Base-by-base conservation (phyloP, 2,329 filamentous ascomycete species). In the Colletotrichum scovillei region DNA sequence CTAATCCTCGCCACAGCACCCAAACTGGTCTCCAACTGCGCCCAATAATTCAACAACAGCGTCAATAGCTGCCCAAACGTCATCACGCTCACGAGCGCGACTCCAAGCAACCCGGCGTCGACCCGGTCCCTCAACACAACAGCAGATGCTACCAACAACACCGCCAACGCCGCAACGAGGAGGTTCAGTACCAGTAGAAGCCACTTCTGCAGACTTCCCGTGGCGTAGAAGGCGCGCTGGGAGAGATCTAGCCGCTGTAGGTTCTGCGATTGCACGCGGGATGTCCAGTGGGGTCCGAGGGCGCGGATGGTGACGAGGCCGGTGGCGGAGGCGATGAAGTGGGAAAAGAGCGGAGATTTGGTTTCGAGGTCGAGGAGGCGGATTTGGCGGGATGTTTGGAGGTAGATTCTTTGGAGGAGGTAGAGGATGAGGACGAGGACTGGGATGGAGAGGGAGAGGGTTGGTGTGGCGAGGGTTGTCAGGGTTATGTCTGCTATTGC, bases 181-280 rank as follows among this genome's bases (percentile, higher is more conserved):
- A 89, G 77, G 69, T 89, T 85, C 2, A 90, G 77, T 0, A 88
- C 86, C 0, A 91, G 80, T 0, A 82, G 84, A 0, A 90, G 82
- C 89, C 90, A 92, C 38, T 87, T 83, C 77, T 92, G 90, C 8
- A 90, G 84, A 38, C 86, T 86, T 62, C 84, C 87, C 16, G 91
- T 82, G 0, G 90, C 82, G 76, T 92, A 92, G 68, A 87, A 90
- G 0, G 90, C 89, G 30, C 82, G 80, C 76, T 92, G 90, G 0
- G 89, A 90, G 8, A 79, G 80, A 74, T 91, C 87, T 1, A 92
- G 80, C 0, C 89, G 82, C 5, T 76, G 75, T n/a, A 86, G 78
- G 69, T 88, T 89, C 75, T 83, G 83, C 38, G 84, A 76, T 16
- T 84, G 80, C 64, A 85, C 82, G 5, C 78, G 77, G 3, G 79